Evolutionary conservation across 305 asterid species (phyloP).

Genomic region (Ruellia speciosa): DNA sequence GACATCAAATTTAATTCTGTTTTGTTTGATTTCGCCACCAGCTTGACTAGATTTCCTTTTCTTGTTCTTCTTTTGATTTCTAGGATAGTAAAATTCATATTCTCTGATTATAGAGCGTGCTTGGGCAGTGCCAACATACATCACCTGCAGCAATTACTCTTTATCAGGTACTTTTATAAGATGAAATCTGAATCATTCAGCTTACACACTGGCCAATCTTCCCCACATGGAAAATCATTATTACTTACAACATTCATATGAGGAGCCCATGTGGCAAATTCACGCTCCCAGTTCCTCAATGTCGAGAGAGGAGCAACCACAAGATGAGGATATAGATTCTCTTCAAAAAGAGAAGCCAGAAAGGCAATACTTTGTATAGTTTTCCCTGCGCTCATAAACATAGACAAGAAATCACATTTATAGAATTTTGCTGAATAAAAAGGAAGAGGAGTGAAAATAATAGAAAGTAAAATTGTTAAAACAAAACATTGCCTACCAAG

Average conservation of each 20-base stretch:
- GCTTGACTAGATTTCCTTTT: constrained; percentile 66
- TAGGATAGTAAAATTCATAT: constrained; percentile 80
- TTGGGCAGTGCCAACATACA: constrained; percentile 81
- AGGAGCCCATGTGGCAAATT: constrained; percentile 99
- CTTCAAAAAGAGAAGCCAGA: constrained; percentile 83
- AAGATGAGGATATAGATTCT: constrained; percentile 66
- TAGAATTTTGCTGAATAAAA: constrained; percentile 16
- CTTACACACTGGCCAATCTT: constrained; percentile 3
- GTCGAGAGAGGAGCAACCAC: constrained; percentile 98
- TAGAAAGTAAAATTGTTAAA: constrained; percentile 15
- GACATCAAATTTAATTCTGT: constrained; percentile 90
- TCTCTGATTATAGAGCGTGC: constrained; percentile 79
- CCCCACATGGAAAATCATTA: constrained; percentile 11
- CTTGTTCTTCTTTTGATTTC: constrained; percentile 60
- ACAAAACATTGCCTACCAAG: constrained; percentile 57
- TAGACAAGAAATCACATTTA: constrained; percentile 9
- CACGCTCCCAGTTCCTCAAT: constrained; percentile 97
- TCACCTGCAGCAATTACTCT: constrained; percentile 55
- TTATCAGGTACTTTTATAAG: constrained; percentile 25
- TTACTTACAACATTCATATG: constrained; percentile 94
- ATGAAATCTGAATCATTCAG: constrained; percentile 12
- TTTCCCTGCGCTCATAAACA: constrained; percentile 55
- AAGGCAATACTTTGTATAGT: constrained; percentile 97
- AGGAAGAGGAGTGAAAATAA: constrained; percentile 14
- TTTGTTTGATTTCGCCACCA: constrained; percentile 70